These are phyloP conservation scores for Colletotrichum melonis DNA, from an alignment of 2,329 filamentous ascomycete species.

Conservation along the genomic window DNA sequence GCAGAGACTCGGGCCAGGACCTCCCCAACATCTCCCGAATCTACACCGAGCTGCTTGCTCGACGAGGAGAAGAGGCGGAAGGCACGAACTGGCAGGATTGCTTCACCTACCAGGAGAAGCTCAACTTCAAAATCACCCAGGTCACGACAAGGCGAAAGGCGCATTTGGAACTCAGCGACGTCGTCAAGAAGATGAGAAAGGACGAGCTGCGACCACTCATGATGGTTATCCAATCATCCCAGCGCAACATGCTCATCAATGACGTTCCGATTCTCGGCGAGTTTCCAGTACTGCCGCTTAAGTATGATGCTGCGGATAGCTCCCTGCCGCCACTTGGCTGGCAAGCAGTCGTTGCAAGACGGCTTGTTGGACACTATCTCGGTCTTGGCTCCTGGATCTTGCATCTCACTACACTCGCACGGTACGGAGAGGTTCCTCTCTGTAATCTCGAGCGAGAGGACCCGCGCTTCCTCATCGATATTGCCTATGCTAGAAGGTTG, in stretches of 20 bases:
- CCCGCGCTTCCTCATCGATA: slow-evolving; percentile 92
- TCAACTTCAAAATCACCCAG: slow-evolving; percentile 87
- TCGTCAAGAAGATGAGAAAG: slow-evolving; percentile 89
- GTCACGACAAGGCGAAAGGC: slow-evolving; percentile 92
- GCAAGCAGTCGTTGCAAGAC: slow-evolving; percentile 89
- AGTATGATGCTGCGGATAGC: slow-evolving; percentile 85
- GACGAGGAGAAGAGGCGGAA: slow-evolving; percentile 72
- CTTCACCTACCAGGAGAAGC: slow-evolving; percentile 86
- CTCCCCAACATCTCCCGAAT: slow-evolving; percentile 92
- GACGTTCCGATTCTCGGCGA: slow-evolving; percentile 87
- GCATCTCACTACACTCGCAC: slow-evolving; percentile 86
- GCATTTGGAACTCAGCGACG: slow-evolving; percentile 86
- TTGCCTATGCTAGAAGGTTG: slow-evolving; percentile 90
- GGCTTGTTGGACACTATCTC: slow-evolving; percentile 89
- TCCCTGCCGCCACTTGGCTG: slow-evolving; percentile 92
- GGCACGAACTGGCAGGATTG: slow-evolving; percentile 81
- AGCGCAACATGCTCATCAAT: slow-evolving; percentile 82
- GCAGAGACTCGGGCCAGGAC: slow-evolving; percentile 80
- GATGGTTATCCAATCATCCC: slow-evolving; percentile 91
- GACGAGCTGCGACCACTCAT: slow-evolving; percentile 85
- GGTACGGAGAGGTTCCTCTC: slow-evolving; percentile 93
- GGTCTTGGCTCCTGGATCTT: slow-evolving; percentile 93
- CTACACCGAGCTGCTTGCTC: slow-evolving; percentile 80
- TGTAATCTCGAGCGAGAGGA: slow-evolving; percentile 97
- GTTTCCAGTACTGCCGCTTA: slow-evolving; percentile 84